Base-by-base conservation (phyloP, 495 filamentous ascomycete species). In the Penicillium robsamsonii region DNA sequence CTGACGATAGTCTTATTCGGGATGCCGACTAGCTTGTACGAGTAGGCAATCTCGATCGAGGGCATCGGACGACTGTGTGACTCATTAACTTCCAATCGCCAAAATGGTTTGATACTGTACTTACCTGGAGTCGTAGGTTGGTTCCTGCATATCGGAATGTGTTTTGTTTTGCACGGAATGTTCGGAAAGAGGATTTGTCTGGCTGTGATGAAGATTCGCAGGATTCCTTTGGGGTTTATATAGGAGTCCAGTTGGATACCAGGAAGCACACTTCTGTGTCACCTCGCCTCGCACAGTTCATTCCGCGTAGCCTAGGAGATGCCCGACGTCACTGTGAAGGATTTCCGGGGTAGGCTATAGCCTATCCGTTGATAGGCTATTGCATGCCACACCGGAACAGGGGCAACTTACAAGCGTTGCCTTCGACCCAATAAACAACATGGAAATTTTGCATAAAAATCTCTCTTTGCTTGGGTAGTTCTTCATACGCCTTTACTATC, bases 1-100 rank as follows among this genome's bases (percentile, higher is more conserved):
- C 66, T 64, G 42, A 78, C 61, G 33, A 75, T 65, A 9, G 57
- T 61, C 31, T 70, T 72, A 40, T 66, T 66, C 5, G 76, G 70
- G 44, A 64, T 50, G 45, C 73, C 71, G 43, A 53, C 45, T 2
- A 73, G 69, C 31, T 66, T 60, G 53, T 74, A 70, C 9, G 60
- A 61, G 44, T 63, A 69, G 55, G 55, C 53, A 25, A 74, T 56
- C 25, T 60, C 53, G 53, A 71, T 56, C 8, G 49, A 49, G 18
- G 71, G 57, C 60, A 65, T 60, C 0, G 72, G 73, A 12, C 61
- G 60, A 41, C 69, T 71, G 44, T 6, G 1, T 25, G 13, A n/a
- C 8, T 3, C 0, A 8, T n/a, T 40, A 18, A 42, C 1, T n/a
- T 45, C 3, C 9, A 17, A 11, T 3, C 10, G 6, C 7, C 27